These are phyloP conservation scores for Luffa aegyptiaca DNA, from an alignment of 306 rosid species.

Conservation along the genomic window DNA sequence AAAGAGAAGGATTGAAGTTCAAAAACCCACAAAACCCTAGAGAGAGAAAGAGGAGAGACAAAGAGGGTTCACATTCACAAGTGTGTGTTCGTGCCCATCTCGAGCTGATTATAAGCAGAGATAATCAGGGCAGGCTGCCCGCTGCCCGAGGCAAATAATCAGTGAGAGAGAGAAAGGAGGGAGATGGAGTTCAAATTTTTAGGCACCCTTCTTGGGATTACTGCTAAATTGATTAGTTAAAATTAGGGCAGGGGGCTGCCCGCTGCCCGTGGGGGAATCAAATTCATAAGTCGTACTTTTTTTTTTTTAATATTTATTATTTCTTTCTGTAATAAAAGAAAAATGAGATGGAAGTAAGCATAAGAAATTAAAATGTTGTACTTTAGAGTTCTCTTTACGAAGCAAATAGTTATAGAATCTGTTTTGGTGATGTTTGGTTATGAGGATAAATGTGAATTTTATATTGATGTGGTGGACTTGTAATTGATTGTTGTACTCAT, in stretches of 20 bases:
- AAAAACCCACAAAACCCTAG: constrained; percentile 5
- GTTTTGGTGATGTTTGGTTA: neutral
- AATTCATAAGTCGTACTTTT: neutral
- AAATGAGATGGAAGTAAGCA: neutral
- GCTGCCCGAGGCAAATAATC: constrained; percentile 10
- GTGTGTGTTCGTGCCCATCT: neutral
- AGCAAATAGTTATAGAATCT: neutral
- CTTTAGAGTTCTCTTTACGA: neutral
- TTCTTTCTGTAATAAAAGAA: neutral
- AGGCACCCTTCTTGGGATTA: constrained; percentile 9
- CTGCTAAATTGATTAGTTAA: neutral
- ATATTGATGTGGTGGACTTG: neutral
- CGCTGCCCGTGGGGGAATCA: constrained; percentile 1
- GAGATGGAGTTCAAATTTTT: constrained; percentile 16
- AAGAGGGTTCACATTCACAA: neutral
- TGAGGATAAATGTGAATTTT: neutral
- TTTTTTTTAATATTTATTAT: neutral
- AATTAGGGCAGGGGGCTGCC: neutral
- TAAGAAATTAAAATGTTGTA: neutral
- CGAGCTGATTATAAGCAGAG: neutral
- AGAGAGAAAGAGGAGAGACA: constrained; percentile 6
- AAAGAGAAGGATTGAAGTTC: neutral
- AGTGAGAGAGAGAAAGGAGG: constrained; percentile 6
- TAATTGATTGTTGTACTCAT: neutral
- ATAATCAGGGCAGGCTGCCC: constrained; percentile 11